phyloP scores from a whole-genome alignment of 192 early-diverging fungal genomes.

The Gryganskiella cystojenkinii region DNA sequence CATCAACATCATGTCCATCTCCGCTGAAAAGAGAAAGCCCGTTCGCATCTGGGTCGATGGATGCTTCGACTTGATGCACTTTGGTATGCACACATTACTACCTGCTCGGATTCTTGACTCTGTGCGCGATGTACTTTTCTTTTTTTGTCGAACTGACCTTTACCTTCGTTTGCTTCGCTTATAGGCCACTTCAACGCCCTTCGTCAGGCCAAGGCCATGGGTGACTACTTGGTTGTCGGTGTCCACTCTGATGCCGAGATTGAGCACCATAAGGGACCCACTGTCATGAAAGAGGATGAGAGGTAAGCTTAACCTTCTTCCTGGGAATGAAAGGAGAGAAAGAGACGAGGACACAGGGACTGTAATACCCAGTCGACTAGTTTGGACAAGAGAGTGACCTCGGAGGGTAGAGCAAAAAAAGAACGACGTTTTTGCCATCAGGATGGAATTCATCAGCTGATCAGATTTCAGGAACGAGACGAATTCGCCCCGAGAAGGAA shows the following conservation, averaged over 20 bases:
- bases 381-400: not conserved
- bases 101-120: no score
- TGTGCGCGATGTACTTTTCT: not conserved
- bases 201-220: constrained; percentile 96
- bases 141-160: not conserved
- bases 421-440: no score
- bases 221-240: constrained; percentile 94
- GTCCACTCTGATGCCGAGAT: constrained; percentile 97
- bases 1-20: constrained; percentile 27
- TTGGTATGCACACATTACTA: no score
- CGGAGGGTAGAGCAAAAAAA: not conserved
- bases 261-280: constrained; percentile 94
- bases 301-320: constrained; percentile 60
- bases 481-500: not conserved
- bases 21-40: constrained; percentile 48
- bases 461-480: no score
- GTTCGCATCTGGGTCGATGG: constrained; percentile 88
- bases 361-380: not conserved
- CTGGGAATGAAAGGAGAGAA: no score
- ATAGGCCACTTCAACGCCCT: constrained; percentile 90
- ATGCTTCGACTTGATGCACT: constrained; percentile 98
- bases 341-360: not conserved
- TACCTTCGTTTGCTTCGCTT: not conserved
- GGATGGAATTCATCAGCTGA: no score
- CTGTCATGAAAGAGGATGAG: constrained; percentile 96